phyloP scores from a whole-genome alignment of 805 yeast genomes.

The Candida sphagnicola region DNA sequence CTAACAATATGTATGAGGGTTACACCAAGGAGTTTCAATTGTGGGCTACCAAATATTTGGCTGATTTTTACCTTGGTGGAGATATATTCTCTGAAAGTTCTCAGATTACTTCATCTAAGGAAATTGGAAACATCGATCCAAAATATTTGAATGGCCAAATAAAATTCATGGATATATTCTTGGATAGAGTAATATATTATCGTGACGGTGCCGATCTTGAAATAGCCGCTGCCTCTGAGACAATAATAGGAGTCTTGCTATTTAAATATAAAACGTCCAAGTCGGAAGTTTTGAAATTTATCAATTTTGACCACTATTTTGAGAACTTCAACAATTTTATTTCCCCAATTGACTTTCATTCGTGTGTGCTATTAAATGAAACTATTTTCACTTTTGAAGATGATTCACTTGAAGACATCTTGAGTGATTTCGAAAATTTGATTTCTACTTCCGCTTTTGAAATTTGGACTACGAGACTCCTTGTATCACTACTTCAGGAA shows the following conservation, averaged over 20 bases:
- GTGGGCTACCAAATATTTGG: slow-evolving; percentile 22
- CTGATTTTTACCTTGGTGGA: slow-evolving; percentile 18
- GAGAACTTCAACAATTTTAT: slow-evolving; percentile 15
- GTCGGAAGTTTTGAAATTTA: slow-evolving; percentile 14
- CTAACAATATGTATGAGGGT: neutral
- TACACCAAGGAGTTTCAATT: slow-evolving; percentile 13
- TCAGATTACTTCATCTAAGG: neutral
- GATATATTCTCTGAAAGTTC: slow-evolving; percentile 9
- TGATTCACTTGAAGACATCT: slow-evolving; percentile 10
- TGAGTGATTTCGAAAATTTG: slow-evolving; percentile 10
- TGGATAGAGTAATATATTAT: slow-evolving; percentile 18
- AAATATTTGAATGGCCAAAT: neutral
- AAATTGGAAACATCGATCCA: neutral
- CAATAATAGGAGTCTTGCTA: slow-evolving; percentile 37
- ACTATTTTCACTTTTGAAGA: slow-evolving; percentile 9
- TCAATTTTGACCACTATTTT: slow-evolving; percentile 18
- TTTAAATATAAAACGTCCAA: slow-evolving; percentile 17
- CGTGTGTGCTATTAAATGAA: slow-evolving; percentile 27
- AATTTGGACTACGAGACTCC: slow-evolving; percentile 25
- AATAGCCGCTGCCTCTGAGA: slow-evolving; percentile 29
- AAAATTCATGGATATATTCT: slow-evolving; percentile 15
- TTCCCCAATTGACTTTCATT: slow-evolving; percentile 29
- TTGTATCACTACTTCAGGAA: slow-evolving; percentile 31
- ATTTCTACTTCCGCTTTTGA: slow-evolving; percentile 12
- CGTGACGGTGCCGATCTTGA: slow-evolving; percentile 12